A percentile compares a stretch with the other conserved stretches of the same genome.
Evolutionary conservation across 192 early-diverging fungal species (phyloP).

Genomic region (Linnemannia hyalina): DNA sequence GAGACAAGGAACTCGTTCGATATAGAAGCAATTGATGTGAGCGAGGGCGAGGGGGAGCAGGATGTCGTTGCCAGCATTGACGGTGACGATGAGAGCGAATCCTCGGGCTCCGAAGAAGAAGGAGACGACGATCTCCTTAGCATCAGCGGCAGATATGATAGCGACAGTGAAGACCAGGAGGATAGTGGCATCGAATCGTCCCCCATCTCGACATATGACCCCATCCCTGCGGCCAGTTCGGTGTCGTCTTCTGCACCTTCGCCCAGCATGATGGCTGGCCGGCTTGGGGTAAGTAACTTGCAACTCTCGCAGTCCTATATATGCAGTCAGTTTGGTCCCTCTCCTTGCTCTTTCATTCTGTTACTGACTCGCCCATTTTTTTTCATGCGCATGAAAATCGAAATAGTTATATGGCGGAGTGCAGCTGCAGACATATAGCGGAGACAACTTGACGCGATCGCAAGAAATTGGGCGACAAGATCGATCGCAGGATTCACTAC

Average conservation of each 20-base stretch:
- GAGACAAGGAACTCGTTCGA: background rate
- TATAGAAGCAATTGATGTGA: constrained; percentile 2
- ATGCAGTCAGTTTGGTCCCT: background rate
- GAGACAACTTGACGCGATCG: constrained; percentile 10
- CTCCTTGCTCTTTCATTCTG: background rate
- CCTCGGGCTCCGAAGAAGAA: background rate
- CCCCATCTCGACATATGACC: background rate
- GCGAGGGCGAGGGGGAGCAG: background rate
- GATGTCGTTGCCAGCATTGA: background rate
- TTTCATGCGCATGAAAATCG: background rate
- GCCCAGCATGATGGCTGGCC: background rate
- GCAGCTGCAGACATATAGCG: background rate
- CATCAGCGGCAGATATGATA: background rate
- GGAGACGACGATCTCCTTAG: background rate
- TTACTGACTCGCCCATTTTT: background rate
- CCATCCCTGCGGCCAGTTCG: background rate
- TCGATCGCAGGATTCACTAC: background rate
- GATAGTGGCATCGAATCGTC: background rate
- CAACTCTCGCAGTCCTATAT: background rate
- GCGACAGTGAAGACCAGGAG: background rate
- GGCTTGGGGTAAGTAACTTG: background rate
- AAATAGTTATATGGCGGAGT: background rate
- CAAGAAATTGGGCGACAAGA: background rate
- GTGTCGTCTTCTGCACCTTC: background rate
- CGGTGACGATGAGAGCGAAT: background rate